Evolutionary conservation across 768 basidiomycete genomes (phyloP).

Genomic region (Amyloporia xantha): DNA sequence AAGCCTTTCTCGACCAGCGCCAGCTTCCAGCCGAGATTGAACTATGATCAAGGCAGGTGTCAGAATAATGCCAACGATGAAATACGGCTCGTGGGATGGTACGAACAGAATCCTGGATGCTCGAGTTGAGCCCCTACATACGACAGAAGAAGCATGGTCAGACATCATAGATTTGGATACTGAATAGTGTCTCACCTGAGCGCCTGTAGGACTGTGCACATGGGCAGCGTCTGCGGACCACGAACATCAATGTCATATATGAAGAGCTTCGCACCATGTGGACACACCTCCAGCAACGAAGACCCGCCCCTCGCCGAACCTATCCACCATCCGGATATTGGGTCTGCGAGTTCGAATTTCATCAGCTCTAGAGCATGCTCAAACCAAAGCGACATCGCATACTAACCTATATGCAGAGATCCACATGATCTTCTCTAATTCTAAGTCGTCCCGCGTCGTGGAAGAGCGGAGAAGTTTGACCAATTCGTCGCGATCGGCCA

Average conservation of each 20-base stretch:
- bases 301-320: constrained; percentile 34
- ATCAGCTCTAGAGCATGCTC: background rate
- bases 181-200: constrained; percentile 24
- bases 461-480: background rate
- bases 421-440: background rate
- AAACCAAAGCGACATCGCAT: background rate
- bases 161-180: background rate
- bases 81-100: background rate
- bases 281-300: constrained; percentile 41
- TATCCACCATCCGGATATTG: constrained; percentile 43
- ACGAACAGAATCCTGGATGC: constrained; percentile 23
- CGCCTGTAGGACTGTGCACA: constrained; percentile 39
- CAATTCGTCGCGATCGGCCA: background rate
- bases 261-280: background rate
- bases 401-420: constrained; percentile 4
- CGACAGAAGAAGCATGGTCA: background rate
- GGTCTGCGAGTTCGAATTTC: constrained; percentile 24
- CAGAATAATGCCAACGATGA: background rate
- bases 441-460: constrained; percentile 1
- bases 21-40: constrained; percentile 27
- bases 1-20: constrained; percentile 23
- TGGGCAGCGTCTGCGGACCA: constrained; percentile 42
- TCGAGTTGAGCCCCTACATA: constrained; percentile 21
- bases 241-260: background rate
- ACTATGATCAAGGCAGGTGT: constrained; percentile 5